Base-by-base conservation (phyloP, 345 rosid genomes). In the Lumnitzera racemosa region DNA sequence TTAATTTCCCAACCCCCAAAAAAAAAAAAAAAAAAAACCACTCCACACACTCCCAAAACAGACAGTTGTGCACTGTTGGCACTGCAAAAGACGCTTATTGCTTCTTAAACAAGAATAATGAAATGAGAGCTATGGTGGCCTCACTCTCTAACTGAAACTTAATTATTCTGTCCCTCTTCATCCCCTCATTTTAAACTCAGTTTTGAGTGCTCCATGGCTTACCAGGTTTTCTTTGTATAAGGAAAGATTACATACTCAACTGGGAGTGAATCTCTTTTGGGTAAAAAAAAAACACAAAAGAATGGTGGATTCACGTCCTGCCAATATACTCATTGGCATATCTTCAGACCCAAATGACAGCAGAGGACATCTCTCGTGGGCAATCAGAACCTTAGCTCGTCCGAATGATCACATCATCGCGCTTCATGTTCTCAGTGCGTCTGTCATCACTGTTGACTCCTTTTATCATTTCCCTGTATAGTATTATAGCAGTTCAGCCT, bases 301-400 rank as follows among this genome's bases (percentile, higher is more conserved):
- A 61, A 91, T 91, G 96, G 70, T 73, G 65, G 58, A 64, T 69
- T 53, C 66, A 29, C n/a, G 76, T 47, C 53, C 87, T 63, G 64
- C 84, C 17, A 87, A 79, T 58, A 83, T 92, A 53, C 95, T 92
- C 15, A 58, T 89, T 36, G 96, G 85, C 49, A 81, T 87, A 73
- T 68, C 96, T 15, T 77, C 78, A 60, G 84, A 89, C 75, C 80
- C 58, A 24, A 66, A 77, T 25, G 83, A 74, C 47, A 80, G 88
- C 78, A 80, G 74, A 48, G 80, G 75, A 47, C 83, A 87, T 68
- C 76, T 89, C 41, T 82, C 96, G 0, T 92, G 98, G 98, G 94
- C 94, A 54, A 80, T 81, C 73, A 64, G 72, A n/a, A 72, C 75
- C 73, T 72, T 92, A 3, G 98, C 98, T 76, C 81, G 53, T 52